Base-by-base conservation (phyloP, 306 rosid genomes). In the Corylus avellana region DNA sequence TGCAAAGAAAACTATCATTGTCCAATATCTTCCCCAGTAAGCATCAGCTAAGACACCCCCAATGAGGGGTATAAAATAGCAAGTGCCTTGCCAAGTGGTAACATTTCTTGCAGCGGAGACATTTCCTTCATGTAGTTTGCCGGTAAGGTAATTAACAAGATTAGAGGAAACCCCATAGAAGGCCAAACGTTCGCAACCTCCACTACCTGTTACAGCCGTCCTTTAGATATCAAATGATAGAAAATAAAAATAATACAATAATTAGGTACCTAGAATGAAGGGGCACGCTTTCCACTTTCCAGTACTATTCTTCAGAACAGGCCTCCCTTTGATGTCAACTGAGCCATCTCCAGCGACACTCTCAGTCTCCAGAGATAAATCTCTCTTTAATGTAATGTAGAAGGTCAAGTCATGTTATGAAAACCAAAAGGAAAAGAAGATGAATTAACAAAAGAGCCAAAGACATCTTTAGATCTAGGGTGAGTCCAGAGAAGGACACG, bases 21-120 rank as follows among this genome's bases (percentile, higher is more conserved):
- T 96, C 98, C 98, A 96, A 84, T 90, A 96, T 90, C 99, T 87
- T 81, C 99, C 99, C 98, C 93, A 96, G 85, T 89, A 93, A 79
- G 98, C 91, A 91, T 96, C 99, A 63, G 99, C 99, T 61, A 91
- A 54, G 73, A 96, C 81, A 62, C 98, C 99, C 78, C 99, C 99
- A 82, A 96, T 89, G 37, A 96, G 97, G 83, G 99, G 99, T 71
- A 97, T 74, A 79, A 96, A 98, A 89, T 93, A 96, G 84, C 99
- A 96, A 82, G 99, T 96, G 68, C 98, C 99, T 81, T 88, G 91
- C 99, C 99, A 96, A 63, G 94, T 96, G 79, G 97, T 96, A 72
- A 96, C 97, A 86, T 90, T 93, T 88, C 91, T 91, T 63, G 99
- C 98, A 32, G 99, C 99, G 58, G 91, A 73, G 49, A 81, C 98